phyloP scores from a whole-genome alignment of 306 rosid genomes.

The Cucumis hystrix region DNA sequence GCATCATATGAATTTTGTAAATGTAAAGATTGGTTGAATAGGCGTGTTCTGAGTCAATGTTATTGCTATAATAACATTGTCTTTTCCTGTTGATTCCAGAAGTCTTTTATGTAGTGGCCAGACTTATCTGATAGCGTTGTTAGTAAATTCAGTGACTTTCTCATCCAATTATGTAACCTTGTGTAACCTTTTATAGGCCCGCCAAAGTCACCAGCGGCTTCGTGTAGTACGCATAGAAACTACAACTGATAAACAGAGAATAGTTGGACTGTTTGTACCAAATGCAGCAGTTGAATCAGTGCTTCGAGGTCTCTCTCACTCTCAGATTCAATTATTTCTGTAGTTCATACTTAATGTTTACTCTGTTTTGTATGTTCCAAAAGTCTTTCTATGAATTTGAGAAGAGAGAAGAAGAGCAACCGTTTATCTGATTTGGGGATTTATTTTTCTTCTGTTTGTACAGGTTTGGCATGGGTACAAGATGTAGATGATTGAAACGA shows the following conservation, averaged over 20 bases:
- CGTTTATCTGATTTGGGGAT: background rate
- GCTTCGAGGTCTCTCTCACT: conserved; percentile 61
- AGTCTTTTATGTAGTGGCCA: background rate
- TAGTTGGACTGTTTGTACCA: conserved; percentile 91
- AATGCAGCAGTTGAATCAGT: conserved; percentile 88
- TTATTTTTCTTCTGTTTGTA: background rate
- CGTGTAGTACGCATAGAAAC: conserved; percentile 94
- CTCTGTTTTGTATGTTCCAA: background rate
- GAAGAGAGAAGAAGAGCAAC: background rate
- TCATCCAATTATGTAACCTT: background rate
- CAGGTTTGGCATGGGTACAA: conserved; percentile 95
- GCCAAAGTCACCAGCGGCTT: conserved; percentile 78
- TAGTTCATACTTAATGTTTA: background rate
- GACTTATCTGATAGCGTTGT: background rate
- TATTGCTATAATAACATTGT: background rate
- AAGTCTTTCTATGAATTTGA: background rate
- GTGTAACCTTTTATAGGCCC: conserved; percentile 36
- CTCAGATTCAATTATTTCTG: background rate
- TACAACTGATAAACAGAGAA: conserved; percentile 55
- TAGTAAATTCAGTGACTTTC: background rate
- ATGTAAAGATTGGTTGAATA: background rate
- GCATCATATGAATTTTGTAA: background rate
- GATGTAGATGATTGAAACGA: conserved; percentile 55
- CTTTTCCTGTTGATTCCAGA: background rate
- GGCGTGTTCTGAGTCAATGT: background rate